A percentile compares a stretch with the other conserved stretches of the same genome.
Evolutionary conservation across 441 rosid genomes (phyloP).

Genomic region (Theobroma grandiflorum): DNA sequence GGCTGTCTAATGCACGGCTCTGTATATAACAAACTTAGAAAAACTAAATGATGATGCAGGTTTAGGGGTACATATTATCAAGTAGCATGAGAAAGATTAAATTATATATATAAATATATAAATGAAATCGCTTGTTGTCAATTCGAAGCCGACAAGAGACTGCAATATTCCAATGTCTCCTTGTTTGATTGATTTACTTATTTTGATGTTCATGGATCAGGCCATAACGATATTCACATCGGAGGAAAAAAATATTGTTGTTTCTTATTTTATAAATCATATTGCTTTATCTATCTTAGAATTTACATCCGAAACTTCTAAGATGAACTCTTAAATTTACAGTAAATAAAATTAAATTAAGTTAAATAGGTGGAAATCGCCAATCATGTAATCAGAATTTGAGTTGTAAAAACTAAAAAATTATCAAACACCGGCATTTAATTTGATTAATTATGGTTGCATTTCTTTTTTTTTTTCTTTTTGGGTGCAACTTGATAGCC

Average conservation of each 20-base stretch:
- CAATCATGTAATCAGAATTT: not conserved
- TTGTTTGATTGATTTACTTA: not conserved
- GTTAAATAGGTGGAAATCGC: too few relatives aligned
- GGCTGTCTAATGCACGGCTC: too few relatives aligned
- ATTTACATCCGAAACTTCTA: not conserved
- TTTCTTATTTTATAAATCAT: too few relatives aligned
- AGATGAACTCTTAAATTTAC: not conserved
- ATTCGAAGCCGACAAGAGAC: not conserved
- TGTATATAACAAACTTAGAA: too few relatives aligned
- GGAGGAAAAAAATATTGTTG: too few relatives aligned
- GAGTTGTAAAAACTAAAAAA: not conserved
- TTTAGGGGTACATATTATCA: too few relatives aligned
- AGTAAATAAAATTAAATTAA: not conserved
- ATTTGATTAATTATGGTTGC: not conserved
- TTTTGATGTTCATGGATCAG: not conserved
- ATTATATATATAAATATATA: too few relatives aligned
- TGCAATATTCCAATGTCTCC: not conserved
- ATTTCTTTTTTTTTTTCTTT: not conserved
- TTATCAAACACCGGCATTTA: not conserved
- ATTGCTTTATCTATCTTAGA: too few relatives aligned
- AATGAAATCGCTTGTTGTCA: not conserved
- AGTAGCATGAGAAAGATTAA: too few relatives aligned
- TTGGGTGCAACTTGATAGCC: not conserved
- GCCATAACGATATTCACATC: not conserved
- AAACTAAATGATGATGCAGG: too few relatives aligned